Percentiles rank a stretch among this genome's conserved stretches.
Evolutionary conservation across 2,329 filamentous ascomycete species (phyloP).

Genomic region (Tricladium varicosporioides): DNA sequence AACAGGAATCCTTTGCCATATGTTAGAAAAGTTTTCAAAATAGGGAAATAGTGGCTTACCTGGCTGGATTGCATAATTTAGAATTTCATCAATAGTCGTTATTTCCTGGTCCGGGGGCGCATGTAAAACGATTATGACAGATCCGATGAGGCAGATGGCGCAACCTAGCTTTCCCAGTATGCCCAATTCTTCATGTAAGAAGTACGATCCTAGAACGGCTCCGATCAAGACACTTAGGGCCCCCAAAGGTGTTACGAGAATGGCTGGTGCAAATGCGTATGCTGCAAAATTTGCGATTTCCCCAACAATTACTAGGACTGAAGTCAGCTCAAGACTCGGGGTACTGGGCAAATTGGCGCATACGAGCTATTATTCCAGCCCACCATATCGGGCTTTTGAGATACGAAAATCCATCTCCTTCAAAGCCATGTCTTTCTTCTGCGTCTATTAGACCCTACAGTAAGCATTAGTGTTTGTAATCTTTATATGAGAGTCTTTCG

Average conservation of each 20-base stretch:
- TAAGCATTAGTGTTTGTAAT: constrained; percentile 19
- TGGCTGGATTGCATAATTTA: constrained; percentile 85
- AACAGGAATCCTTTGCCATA: constrained; percentile 72
- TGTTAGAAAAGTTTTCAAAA: neutral
- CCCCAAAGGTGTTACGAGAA: constrained; percentile 91
- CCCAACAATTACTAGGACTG: constrained; percentile 73
- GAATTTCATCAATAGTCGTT: constrained; percentile 84
- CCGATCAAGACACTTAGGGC: constrained; percentile 94
- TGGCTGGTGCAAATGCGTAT: constrained; percentile 98
- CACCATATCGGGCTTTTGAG: constrained; percentile 96
- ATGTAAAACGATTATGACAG: constrained; percentile 95
- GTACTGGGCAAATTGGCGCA: constrained; percentile 35
- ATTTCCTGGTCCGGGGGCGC: constrained; percentile 93
- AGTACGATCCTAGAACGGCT: constrained; percentile 91
- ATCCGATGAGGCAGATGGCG: constrained; percentile 92
- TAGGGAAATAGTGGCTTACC: constrained; percentile 52
- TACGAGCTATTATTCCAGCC: constrained; percentile 88
- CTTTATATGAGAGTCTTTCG: neutral
- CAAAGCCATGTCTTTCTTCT: constrained; percentile 88
- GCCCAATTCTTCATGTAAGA: constrained; percentile 87
- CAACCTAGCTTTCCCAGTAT: constrained; percentile 89
- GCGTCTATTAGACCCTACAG: constrained; percentile 82
- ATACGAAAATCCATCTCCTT: constrained; percentile 94
- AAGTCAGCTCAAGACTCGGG: constrained; percentile 27
- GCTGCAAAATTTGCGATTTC: constrained; percentile 97